Conservation (phyloP, 495 filamentous ascomycete species). For the Coniosporium apollinis region DNA sequence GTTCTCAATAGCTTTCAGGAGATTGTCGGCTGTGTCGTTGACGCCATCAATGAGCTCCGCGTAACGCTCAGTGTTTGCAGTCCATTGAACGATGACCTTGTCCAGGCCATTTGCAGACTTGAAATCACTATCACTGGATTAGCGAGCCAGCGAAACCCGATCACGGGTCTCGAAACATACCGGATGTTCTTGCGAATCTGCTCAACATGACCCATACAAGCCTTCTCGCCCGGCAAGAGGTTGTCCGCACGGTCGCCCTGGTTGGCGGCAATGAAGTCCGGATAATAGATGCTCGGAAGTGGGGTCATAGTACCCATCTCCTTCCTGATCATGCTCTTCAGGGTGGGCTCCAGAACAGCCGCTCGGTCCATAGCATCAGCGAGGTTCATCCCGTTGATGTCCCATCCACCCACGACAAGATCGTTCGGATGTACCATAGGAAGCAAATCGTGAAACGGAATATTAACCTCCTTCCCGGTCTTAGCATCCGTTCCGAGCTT, state of each 20-base stretch:
- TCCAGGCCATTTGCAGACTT: slow-evolving; percentile 73
- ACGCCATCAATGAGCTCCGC: slow-evolving; percentile 75
- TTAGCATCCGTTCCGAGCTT: slow-evolving; percentile 82
- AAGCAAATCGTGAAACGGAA: slow-evolving; percentile 84
- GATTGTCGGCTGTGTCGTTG: slow-evolving; percentile 92
- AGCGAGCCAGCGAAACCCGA: no score
- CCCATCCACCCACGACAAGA: slow-evolving; percentile 90
- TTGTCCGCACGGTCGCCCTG: slow-evolving; percentile 97
- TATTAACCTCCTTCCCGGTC: slow-evolving; percentile 81
- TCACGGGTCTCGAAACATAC: no score
- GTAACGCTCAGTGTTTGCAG: slow-evolving; percentile 95
- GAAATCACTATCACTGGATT: slow-evolving; percentile 85
- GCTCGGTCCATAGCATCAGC: slow-evolving; percentile 92
- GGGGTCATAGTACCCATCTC: slow-evolving; percentile 84
- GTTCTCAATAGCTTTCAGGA: slow-evolving; percentile 67
- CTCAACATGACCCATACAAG: slow-evolving; percentile 73
- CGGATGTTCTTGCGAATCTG: slow-evolving; percentile 89
- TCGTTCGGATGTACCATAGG: slow-evolving; percentile 98
- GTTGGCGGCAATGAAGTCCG: slow-evolving; percentile 97
- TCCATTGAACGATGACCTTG: slow-evolving; percentile 97
- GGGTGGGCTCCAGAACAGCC: slow-evolving; percentile 76
- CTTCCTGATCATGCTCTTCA: slow-evolving; percentile 79
- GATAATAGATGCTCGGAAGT: slow-evolving; percentile 92
- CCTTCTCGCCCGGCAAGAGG: slow-evolving; percentile 66
- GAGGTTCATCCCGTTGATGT: slow-evolving; percentile 80